Conservation (phyloP, 805 yeast species). For the Spathaspora arborariae region DNA sequence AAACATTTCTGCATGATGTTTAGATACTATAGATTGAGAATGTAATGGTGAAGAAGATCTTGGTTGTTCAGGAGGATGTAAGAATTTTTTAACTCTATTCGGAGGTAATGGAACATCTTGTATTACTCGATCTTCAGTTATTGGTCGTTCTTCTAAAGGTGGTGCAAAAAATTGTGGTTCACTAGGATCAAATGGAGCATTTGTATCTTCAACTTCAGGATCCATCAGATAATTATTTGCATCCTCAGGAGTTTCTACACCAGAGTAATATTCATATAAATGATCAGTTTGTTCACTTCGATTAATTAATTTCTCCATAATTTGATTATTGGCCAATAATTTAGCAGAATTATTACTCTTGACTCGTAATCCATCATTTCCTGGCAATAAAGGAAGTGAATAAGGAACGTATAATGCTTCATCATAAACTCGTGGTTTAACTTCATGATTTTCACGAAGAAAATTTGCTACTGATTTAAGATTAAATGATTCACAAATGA, state of each 20-base stretch:
- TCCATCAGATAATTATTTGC: constrained; percentile 46
- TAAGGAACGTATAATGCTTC: constrained; percentile 93
- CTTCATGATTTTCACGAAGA: constrained; percentile 67
- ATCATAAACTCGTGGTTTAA: constrained; percentile 82
- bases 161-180: constrained; percentile 88
- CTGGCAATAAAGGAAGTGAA: constrained; percentile 81
- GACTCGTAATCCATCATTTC: constrained; percentile 71
- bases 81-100: not conserved
- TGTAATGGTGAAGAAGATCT: constrained; percentile 2
- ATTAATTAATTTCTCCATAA: constrained; percentile 76
- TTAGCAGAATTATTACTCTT: constrained; percentile 60
- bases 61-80: not conserved
- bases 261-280: constrained; percentile 86
- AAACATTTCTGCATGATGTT: constrained; percentile 81
- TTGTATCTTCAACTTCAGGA: constrained; percentile 37
- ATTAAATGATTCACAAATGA: constrained; percentile 80
- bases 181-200: constrained; percentile 76
- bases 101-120: not conserved
- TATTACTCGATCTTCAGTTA: constrained; percentile 7
- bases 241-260: constrained; percentile 63
- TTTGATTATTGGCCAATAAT: constrained; percentile 37
- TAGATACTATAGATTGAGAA: constrained; percentile 38
- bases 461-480: constrained; percentile 61
- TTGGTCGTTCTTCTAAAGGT: constrained; percentile 19
- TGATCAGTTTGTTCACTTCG: constrained; percentile 85